These are phyloP conservation scores for Postia placenta DNA, from an alignment of 768 basidiomycete species.

Conservation along the genomic window DNA sequence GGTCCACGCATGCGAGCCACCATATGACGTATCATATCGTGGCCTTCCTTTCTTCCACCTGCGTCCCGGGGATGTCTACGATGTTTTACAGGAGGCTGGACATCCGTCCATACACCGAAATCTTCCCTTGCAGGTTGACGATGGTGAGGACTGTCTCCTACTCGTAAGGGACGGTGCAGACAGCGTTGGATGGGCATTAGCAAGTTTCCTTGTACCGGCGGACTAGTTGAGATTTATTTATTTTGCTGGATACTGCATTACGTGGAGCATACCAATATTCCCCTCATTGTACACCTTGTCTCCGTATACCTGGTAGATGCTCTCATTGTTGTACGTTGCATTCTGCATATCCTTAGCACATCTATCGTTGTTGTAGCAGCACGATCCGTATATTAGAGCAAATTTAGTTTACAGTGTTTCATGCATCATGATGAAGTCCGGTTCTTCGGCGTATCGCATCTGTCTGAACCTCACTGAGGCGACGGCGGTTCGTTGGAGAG, in stretches of 20 bases:
- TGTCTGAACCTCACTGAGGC: no score
- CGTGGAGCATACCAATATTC: not conserved
- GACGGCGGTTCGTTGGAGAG: constrained; percentile 52
- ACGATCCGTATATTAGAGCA: not conserved
- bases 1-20: constrained; percentile 64
- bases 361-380: not conserved
- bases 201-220: constrained; percentile 71
- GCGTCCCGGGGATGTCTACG: constrained; percentile 52
- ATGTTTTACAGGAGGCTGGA: constrained; percentile 70
- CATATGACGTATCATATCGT: constrained; percentile 57
- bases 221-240: constrained; percentile 19
- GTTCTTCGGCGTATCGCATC: no score
- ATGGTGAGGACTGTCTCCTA: constrained; percentile 69
- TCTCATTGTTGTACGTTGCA: not conserved
- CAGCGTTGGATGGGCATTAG: constrained; percentile 73
- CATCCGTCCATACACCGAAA: constrained; percentile 71
- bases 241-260: constrained; percentile 7
- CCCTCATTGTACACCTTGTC: not conserved
- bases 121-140: constrained; percentile 74
- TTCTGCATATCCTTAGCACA: not conserved
- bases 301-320: not conserved
- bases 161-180: constrained; percentile 54
- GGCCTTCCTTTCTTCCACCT: constrained; percentile 74
- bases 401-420: no score
- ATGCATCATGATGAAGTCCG: no score